A percentile compares a stretch with the other conserved stretches of the same genome.
These are phyloP conservation scores for Penicillium vulpinum DNA, from an alignment of 2,329 filamentous ascomycete species.

Conservation along the genomic window DNA sequence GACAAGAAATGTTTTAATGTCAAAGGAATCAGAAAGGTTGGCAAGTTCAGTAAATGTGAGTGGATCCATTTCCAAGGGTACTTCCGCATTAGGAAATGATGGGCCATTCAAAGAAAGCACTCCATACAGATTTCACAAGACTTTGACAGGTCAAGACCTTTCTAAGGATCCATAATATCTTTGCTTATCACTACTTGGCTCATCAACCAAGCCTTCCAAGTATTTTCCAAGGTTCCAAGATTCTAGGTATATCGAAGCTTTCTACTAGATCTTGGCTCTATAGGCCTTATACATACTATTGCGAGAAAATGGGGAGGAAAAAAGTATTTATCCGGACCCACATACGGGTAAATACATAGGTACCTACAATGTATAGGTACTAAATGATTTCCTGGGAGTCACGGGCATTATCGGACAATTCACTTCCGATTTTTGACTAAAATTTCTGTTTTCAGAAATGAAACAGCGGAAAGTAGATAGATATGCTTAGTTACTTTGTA, in stretches of 20 bases:
- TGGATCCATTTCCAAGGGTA: background rate
- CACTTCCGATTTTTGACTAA: background rate
- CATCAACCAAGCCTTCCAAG: background rate
- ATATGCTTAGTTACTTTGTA: too few relatives aligned
- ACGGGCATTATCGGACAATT: background rate
- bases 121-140: too few relatives aligned
- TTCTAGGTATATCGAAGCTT: background rate
- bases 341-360: background rate
- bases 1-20: background rate
- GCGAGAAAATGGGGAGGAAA: background rate
- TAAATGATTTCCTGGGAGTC: too few relatives aligned
- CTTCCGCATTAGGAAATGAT: background rate
- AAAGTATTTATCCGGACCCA: background rate
- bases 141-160: background rate
- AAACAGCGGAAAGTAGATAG: background rate
- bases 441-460: background rate
- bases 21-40: background rate
- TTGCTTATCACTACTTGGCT: conserved; percentile 1
- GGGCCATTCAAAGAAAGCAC: too few relatives aligned
- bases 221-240: background rate
- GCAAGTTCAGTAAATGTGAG: background rate
- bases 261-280: background rate
- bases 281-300: background rate
- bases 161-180: background rate
- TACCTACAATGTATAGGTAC: too few relatives aligned